Percentiles rank a stretch among this genome's conserved stretches.
Conservation (phyloP, 306 rosid species). For the Vigna radiata region DNA sequence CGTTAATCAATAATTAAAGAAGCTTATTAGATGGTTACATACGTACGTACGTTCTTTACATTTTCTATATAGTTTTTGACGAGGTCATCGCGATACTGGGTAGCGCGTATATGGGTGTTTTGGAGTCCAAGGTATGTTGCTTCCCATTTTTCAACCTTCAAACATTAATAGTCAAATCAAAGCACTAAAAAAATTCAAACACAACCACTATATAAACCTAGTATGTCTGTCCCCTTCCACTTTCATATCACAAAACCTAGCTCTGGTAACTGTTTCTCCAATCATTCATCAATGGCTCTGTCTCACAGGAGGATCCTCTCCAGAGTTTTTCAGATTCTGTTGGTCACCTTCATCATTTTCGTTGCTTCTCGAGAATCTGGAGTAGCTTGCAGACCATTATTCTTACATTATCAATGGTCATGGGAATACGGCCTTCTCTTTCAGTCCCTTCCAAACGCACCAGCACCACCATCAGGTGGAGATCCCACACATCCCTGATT, state of each 20-base stretch:
- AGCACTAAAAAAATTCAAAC: neutral
- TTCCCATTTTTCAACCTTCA: conserved; percentile 12
- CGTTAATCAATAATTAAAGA: neutral
- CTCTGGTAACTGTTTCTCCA: neutral
- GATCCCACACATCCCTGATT: conserved; percentile 35
- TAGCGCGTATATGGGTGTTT: conserved; percentile 15
- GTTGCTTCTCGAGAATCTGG: conserved; percentile 28
- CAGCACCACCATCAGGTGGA: neutral
- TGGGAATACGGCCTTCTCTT: conserved; percentile 33
- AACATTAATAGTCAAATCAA: conserved; percentile 15
- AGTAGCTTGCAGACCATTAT: conserved; percentile 45
- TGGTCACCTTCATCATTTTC: neutral
- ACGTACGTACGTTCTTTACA: neutral
- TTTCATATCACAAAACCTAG: neutral
- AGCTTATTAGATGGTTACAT: neutral
- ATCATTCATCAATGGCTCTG: neutral
- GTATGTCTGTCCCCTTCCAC: neutral
- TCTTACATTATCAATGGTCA: conserved; percentile 11
- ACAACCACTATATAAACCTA: neutral
- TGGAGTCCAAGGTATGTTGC: conserved; percentile 26
- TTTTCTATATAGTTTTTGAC: neutral
- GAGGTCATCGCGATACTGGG: conserved; percentile 7
- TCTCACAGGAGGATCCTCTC: conserved; percentile 8
- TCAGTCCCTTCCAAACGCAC: conserved; percentile 35
- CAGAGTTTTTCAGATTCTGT: neutral